These are phyloP conservation scores for Beauveria varroae DNA, from an alignment of 2,329 filamentous ascomycete species.

Conservation along the genomic window DNA sequence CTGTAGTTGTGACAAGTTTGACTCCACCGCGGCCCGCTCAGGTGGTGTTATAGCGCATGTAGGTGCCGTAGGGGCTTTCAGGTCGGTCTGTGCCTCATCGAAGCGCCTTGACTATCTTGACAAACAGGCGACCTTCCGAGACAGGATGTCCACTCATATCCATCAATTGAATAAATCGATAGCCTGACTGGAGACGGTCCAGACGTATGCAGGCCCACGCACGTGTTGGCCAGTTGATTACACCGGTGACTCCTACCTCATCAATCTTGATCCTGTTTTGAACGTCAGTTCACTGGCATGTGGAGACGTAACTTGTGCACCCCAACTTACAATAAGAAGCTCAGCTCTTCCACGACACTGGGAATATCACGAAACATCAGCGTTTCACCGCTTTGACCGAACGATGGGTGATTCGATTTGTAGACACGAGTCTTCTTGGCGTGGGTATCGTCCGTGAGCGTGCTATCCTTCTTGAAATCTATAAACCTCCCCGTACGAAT, in stretches of 20 bases:
- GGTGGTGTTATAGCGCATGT: too few relatives aligned
- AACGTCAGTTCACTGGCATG: background rate
- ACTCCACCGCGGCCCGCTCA: background rate
- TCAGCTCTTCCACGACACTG: constrained; percentile 60
- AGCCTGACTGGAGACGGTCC: constrained; percentile 47
- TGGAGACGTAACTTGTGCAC: background rate
- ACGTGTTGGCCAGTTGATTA: constrained; percentile 31
- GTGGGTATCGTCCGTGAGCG: constrained; percentile 43
- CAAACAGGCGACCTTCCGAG: constrained; percentile 40
- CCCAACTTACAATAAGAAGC: constrained; percentile 59
- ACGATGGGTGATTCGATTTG: constrained; percentile 57
- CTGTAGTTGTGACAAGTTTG: background rate
- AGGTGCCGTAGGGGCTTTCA: background rate
- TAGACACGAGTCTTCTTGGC: constrained; percentile 51
- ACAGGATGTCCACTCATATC: constrained; percentile 38
- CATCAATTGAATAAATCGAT: constrained; percentile 45
- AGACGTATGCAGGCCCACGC: constrained; percentile 54
- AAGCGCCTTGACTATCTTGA: constrained; percentile 43
- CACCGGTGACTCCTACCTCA: constrained; percentile 30
- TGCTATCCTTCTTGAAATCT: constrained; percentile 24
- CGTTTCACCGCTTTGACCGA: constrained; percentile 42
- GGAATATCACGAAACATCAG: constrained; percentile 51
- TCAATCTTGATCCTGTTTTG: constrained; percentile 45
- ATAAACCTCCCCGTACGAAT: constrained; percentile 64
- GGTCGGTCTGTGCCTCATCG: constrained; percentile 10